Base-by-base conservation (phyloP, 768 basidiomycete genomes). In the Leccinellum rugosiceps region DNA sequence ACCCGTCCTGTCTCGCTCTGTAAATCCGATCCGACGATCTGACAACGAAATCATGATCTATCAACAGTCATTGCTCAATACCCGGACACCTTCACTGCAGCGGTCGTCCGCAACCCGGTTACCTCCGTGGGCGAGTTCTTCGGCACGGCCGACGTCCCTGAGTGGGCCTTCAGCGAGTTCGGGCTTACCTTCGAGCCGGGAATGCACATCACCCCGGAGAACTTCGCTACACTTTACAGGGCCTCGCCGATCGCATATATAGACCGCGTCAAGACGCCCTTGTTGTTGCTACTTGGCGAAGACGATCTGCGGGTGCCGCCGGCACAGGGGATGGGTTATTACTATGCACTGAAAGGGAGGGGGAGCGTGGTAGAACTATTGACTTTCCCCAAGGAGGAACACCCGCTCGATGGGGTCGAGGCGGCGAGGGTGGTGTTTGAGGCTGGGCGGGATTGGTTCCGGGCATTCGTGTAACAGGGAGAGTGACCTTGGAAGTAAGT, bases 41-140 rank as follows among this genome's bases (percentile, higher is more conserved):
- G 35, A 38, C 35, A 17, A 38, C 35, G 14, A 45, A 19, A 45
- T 23, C 23, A 23, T 23, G 19, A 45, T 21, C 38, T 43, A 10
- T 1, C 4, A 32, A 9, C 14, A 17, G 86, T 90, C 13, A 81
- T 87, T 17, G 84, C 84, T 1, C 82, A 82, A 58, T 79, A 78
- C 62, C 86, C 88, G 0, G 76, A 80, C 17, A 68, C 82, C 38
- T 90, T 86, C 68, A 80, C 77, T 10, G 87, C 85, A 0, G 83
- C 83, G 0, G 80, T 82, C 25, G 65, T 88, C 47, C 80, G 85
- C 43, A 91, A 90, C 64, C 87, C 88, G 0, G 89, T 90, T 53
- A 84, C 83, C 43, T 83, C 83, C 5, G 76, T 74, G 0, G 84
- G 84, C 13, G 83, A 85, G 47, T 69, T 84, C 31, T 69, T 41